Evolutionary conservation across 2,329 filamentous ascomycete species (phyloP), one percentile per base, ranked within the genome.

Genomic region (Hirsutella rhossiliensis): DNA sequence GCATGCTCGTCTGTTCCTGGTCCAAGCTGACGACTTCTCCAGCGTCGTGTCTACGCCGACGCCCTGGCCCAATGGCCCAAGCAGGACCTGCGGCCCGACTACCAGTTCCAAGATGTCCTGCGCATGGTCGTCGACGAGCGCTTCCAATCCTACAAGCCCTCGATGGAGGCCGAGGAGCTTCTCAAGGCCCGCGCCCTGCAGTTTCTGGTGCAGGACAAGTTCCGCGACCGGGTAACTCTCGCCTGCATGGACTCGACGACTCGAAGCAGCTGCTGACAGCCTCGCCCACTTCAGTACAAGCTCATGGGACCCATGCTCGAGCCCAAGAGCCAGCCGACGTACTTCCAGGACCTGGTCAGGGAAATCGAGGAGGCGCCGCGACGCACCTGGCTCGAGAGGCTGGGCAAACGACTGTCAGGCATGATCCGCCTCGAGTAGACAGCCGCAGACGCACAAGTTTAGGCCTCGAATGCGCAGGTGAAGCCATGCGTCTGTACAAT

Each of bases 321-420:
- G 43, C 80, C 80, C 13, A 70, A 68, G 56, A 80, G 76, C 54
- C 77, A 82, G 50, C 80, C 80, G 32, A 74, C 71, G 0, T 80
- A 84, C 57, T 84, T 80, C 54, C 59, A 65, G 18, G 74, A 81
- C 50, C 59, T 84, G 28, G 57, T 82, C 1, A 66, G 63, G 43
- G 80, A 84, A 58, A 68, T 84, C 20, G 75, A 82, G 31, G 75
- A 75, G 52, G 79, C 76, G 4, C 80, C 80, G 2, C 72, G 64
- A 36, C 64, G 80, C 45, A 71, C 70, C 8, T 78, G 69, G 64
- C 55, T 75, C 19, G 66, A 70, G 41, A 66, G 72, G 43, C 47
- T 78, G 41, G 61, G 65, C 47, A 74, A 80, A 55, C 68, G 68
- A 48, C 54, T 81, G 49, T 71, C 72, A 48, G 79, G 80, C 11